Percentiles rank a stretch among this genome's conserved stretches.
Conservation (phyloP, 2,329 filamentous ascomycete genomes). For the Fusarium chuoi region DNA sequence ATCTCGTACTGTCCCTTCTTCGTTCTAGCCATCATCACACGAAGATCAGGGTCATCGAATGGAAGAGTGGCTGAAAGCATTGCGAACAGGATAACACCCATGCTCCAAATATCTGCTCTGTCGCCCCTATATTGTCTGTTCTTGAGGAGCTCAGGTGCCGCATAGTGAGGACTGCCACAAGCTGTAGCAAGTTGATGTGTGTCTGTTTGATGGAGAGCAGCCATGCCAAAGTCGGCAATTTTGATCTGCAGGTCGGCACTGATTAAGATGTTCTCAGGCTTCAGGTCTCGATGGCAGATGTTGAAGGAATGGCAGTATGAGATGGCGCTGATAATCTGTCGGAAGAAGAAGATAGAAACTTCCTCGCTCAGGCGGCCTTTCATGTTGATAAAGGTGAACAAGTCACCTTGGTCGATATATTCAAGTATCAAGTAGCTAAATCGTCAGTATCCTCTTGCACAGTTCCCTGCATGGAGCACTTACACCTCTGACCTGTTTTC, state of each 20-base stretch:
- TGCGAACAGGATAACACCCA: conserved; percentile 89
- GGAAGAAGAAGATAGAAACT: conserved; percentile 84
- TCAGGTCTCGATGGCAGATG: conserved; percentile 95
- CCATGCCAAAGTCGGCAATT: conserved; percentile 98
- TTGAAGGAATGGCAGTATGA: conserved; percentile 94
- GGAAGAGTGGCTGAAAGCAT: conserved; percentile 86
- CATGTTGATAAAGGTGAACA: conserved; percentile 86
- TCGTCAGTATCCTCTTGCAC: conserved; percentile 12
- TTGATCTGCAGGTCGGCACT: conserved; percentile 82
- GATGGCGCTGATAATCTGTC: conserved; percentile 91
- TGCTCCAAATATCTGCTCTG: conserved; percentile 93
- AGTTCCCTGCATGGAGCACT: conserved; percentile 49
- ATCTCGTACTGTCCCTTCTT: conserved; percentile 70
- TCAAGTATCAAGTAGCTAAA: conserved; percentile 91
- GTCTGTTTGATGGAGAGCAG: conserved; percentile 83
- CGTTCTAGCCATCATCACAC: conserved; percentile 70
- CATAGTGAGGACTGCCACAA: conserved; percentile 96
- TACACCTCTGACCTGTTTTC: conserved; percentile 96
- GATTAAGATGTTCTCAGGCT: conserved; percentile 95
- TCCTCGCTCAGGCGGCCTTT: conserved; percentile 80
- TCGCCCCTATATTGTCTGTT: conserved; percentile 83
- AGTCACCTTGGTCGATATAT: conserved; percentile 81
- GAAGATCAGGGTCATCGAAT: conserved; percentile 76
- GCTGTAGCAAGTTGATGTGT: conserved; percentile 85
- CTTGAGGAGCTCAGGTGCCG: conserved; percentile 89